These are phyloP conservation scores for Alternaria triticina DNA, from an alignment of 2,329 filamentous ascomycete genomes.

Conservation along the genomic window DNA sequence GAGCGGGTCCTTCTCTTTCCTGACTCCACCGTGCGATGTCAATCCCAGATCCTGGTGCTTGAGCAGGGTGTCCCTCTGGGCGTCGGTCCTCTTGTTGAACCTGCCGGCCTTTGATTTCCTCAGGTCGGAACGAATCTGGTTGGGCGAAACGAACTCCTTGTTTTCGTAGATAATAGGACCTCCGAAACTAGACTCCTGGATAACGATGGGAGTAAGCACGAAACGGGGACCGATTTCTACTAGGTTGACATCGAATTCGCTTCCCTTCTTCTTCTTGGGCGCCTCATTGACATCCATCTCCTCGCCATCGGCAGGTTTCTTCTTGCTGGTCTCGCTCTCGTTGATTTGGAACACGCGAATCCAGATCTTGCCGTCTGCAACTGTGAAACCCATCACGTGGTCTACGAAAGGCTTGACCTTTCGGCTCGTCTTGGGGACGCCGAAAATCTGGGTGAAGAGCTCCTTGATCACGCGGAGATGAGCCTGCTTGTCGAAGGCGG, in stretches of 20 bases:
- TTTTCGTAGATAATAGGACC: slow-evolving; percentile 98
- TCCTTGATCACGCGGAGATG: slow-evolving; percentile 87
- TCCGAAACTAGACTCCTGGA: slow-evolving; percentile 92
- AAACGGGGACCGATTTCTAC: slow-evolving; percentile 95
- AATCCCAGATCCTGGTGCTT: slow-evolving; percentile 82
- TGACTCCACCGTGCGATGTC: slow-evolving; percentile 68
- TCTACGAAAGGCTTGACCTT: slow-evolving; percentile 97
- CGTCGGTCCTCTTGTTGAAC: slow-evolving; percentile 79
- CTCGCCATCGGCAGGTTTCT: slow-evolving; percentile 49
- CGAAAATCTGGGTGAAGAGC: slow-evolving; percentile 87
- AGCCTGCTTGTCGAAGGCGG: slow-evolving; percentile 80
- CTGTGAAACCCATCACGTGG: slow-evolving; percentile 89
- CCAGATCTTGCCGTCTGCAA: slow-evolving; percentile 95
- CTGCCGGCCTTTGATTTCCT: slow-evolving; percentile 75
- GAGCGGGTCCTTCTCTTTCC: slow-evolving; percentile 70
- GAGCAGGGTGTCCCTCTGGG: slow-evolving; percentile 71
- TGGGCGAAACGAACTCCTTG: slow-evolving; percentile 94
- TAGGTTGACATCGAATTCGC: slow-evolving; percentile 77
- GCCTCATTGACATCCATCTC: slow-evolving; percentile 43
- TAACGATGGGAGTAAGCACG: slow-evolving; percentile 91
- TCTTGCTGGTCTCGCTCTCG: slow-evolving; percentile 72
- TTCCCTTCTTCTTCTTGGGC: slow-evolving; percentile 55
- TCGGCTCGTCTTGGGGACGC: slow-evolving; percentile 84
- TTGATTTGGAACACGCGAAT: slow-evolving; percentile 92
- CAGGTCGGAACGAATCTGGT: slow-evolving; percentile 87